Base-by-base conservation (phyloP, 371 early-diverging fungal species). In the Syncephalastrum contaminatum region DNA sequence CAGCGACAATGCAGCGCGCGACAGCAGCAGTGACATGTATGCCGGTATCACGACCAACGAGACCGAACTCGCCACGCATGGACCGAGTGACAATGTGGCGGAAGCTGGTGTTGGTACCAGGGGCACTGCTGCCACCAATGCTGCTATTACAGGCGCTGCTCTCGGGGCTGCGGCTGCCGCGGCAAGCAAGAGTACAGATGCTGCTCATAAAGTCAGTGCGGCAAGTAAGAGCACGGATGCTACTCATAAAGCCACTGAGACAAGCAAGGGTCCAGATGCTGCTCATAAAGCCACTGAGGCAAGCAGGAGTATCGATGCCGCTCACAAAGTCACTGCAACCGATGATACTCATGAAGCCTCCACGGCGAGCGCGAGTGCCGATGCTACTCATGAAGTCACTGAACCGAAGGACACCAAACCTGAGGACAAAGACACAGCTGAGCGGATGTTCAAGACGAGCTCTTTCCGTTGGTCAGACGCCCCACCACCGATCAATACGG, bases 381-480 rank as follows among this genome's bases (percentile, higher is more conserved):
- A 30, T 18, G 52, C 52, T 12, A 16, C 52, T 13, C 15, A 22
- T n/a, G 4, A 15, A 36, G 50, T 12, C 15, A 6, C 50, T 6
- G 50, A 1, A 30, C 5, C 30, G 30, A 30, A 16, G 5, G 50
- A 22, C 4, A 7, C 30, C 15, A 13, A 18, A 15, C 16, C n/a
- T 14, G 50, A 36, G 30, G 50, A 50, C 14, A 20, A 48, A 4
- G 41, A 27, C 18, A 30, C 21, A 20, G 41, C 10, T 19, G 22
- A 22, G 15, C 15, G 43, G 4, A 27, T 52, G 43, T 42, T 48
- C 43, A 60, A 54, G 20, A 53, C 53, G 8, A 54, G 60, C 16
- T 63, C 63, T 42, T 57, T 58, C 53, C 58, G 63, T 25, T 58
- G 58, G 63, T 63, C 63, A 16, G 58, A 63, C 18, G 46, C 58